These are phyloP conservation scores for Termitomyces eurrhizus DNA, from an alignment of 768 basidiomycete species.

Conservation along the genomic window DNA sequence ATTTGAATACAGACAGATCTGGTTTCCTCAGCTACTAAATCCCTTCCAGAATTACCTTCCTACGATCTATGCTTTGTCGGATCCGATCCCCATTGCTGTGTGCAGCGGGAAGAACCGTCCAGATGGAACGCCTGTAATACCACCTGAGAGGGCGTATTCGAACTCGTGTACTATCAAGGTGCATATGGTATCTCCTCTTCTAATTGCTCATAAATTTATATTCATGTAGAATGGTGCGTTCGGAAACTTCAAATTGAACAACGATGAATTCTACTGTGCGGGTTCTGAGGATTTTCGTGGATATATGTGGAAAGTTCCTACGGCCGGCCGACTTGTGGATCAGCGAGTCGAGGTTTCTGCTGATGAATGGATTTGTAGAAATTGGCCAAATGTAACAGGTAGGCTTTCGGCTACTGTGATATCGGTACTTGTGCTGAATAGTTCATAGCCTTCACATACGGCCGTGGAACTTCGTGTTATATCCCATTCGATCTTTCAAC, in stretches of 20 bases:
- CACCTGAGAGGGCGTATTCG: conserved; percentile 51
- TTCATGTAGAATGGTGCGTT: conserved; percentile 66
- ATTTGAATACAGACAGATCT: background rate
- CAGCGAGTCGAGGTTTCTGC: conserved; percentile 41
- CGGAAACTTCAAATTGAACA: conserved; percentile 51
- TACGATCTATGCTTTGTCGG: conserved; percentile 64
- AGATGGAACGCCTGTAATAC: conserved; percentile 45
- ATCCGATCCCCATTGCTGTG: conserved; percentile 66
- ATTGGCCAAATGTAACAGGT: conserved; percentile 36
- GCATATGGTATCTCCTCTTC: background rate
- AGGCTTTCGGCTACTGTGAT: conserved; percentile 6
- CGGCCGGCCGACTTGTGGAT: conserved; percentile 36
- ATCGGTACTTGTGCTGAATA: background rate
- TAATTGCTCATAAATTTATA: conserved; percentile 1
- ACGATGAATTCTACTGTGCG: conserved; percentile 60
- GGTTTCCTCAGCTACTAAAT: background rate
- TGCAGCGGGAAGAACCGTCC: conserved; percentile 58
- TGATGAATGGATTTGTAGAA: conserved; percentile 41
- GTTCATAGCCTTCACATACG: conserved; percentile 43
- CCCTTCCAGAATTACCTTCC: conserved; percentile 57
- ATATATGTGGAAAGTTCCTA: conserved; percentile 77
- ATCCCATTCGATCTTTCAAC: conserved; percentile 61
- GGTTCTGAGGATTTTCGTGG: conserved; percentile 83
- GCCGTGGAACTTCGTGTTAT: conserved; percentile 35
- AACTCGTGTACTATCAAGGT: conserved; percentile 84